Evolutionary conservation across 192 early-diverging fungal genomes (phyloP), one percentile per base, ranked within the genome.

Genomic region (Ambispora gerdemannii): DNA sequence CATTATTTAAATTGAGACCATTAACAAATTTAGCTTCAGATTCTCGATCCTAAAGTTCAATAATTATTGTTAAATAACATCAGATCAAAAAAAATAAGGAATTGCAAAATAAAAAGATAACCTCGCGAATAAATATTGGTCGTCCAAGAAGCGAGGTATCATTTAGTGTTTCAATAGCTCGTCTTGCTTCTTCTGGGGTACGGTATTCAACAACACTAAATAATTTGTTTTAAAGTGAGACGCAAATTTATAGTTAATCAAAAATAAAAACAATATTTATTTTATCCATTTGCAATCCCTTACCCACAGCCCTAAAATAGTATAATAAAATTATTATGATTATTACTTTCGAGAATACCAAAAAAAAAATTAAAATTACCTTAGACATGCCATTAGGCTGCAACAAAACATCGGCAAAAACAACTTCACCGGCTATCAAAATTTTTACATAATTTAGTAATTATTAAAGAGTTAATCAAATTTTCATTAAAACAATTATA

Each of bases 111-210:
- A n/a, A n/a, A n/a, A n/a, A 2, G 19, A 62, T 55, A 74, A 89
- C 89, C 81, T 94, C 92, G 20, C 91, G 79, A 28, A 94, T 81
- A 76, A 93, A 91, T 25, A 92, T 81, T 3, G 83, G 83, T 58
- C 92, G 75, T 24, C 89, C 90, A 79, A 92, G 86, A 51, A 94
- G 72, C 1, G 80, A 75, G 0, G 84, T 82, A 65, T 92, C 84
- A 66, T 87, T 83, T 19, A 93, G 76, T 34, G 83, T 84, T 22
- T 79, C 75, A 74, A 93, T 93, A 3, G 93, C 92, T 27, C 81
- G 68, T 67, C 88, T 80, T 3, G 91, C 91, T 67, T 94, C 90
- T 72, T 93, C 92, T 6, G 88, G 80, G 11, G 79, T 86, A 24
- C 80, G 77, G 76, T 79, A 94, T 75, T 94, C 93, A 24, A 92